Percentiles rank a stretch among this genome's conserved stretches.
Conservation (phyloP, 305 asterid species). For the Rubia balearica region DNA sequence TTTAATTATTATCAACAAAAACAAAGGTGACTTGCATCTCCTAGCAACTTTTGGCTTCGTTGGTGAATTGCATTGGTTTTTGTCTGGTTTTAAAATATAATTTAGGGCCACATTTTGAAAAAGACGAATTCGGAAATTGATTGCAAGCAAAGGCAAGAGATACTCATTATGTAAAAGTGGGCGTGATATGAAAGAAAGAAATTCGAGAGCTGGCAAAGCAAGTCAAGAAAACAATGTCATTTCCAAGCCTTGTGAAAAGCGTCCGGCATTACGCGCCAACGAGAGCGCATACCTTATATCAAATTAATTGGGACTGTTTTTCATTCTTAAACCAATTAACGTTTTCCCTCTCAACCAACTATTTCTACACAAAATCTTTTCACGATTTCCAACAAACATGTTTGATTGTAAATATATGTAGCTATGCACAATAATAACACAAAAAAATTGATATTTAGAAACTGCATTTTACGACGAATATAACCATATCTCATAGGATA, state of each 20-base stretch:
- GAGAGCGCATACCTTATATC: no score
- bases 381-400: no score
- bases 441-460: no score
- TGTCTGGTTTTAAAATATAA: background rate
- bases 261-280: background rate
- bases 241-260: slow-evolving; percentile 5
- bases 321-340: no score
- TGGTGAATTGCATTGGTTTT: no score
- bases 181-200: background rate
- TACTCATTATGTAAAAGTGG: background rate
- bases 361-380: no score
- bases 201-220: background rate
- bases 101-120: slow-evolving; percentile 1
- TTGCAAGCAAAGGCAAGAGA: slow-evolving; percentile 16
- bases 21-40: background rate
- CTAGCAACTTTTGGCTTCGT: background rate
- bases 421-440: no score
- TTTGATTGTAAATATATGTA: no score
- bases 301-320: no score
- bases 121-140: slow-evolving; percentile 12
- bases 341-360: no score
- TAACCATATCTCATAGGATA: no score
- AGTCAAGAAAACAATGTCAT: background rate
- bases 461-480: no score
- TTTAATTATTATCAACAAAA: background rate